phyloP scores from a whole-genome alignment of 441 rosid genomes.

The Sinapis alba region DNA sequence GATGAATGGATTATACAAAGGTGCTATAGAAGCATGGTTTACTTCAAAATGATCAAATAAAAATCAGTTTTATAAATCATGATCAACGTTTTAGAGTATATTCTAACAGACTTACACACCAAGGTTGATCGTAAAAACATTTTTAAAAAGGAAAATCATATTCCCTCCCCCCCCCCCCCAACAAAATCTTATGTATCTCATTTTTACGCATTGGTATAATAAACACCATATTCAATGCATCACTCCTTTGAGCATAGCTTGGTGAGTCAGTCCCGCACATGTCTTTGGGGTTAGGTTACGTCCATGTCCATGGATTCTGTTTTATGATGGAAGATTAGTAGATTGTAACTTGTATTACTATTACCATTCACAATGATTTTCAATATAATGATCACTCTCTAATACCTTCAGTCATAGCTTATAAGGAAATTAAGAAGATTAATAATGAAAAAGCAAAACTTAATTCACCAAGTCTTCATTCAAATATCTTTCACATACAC shows the following conservation, averaged over 20 bases:
- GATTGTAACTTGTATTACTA: not conserved
- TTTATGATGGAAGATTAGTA: not conserved
- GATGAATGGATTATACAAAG: not conserved
- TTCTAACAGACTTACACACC: too few species aligned
- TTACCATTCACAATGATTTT: not conserved
- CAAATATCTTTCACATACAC: not conserved
- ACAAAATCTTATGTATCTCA: not conserved
- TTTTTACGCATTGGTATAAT: not conserved
- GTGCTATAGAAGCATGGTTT: not conserved
- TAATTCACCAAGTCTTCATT: not conserved
- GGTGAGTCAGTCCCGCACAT: not conserved
- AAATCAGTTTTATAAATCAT: not conserved
- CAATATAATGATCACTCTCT: not conserved
- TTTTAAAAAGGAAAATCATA: too few species aligned
- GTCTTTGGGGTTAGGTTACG: not conserved
- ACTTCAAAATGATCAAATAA: not conserved
- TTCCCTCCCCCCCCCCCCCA: too few species aligned
- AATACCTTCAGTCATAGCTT: not conserved
- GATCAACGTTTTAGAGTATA: not conserved
- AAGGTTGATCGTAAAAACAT: too few species aligned
- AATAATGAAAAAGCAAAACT: not conserved
- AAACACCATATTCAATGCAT: not conserved
- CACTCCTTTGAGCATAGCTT: not conserved
- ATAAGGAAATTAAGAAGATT: not conserved
- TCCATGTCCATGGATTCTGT: not conserved